Evolutionary conservation across 1,139 yeast species (phyloP).

Genomic region (Zygosaccharomyces pseudobailii): DNA sequence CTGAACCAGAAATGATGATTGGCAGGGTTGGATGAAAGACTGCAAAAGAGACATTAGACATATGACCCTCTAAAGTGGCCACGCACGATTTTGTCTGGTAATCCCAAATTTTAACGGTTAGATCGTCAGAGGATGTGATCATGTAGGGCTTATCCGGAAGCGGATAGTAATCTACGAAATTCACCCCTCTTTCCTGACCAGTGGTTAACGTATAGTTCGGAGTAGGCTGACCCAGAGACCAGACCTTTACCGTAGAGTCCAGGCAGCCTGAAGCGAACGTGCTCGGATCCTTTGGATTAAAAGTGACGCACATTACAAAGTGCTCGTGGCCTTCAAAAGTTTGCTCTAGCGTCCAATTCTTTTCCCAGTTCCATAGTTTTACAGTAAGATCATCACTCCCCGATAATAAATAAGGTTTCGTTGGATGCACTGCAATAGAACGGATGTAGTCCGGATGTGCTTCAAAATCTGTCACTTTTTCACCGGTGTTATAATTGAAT

Average conservation of each 20-base stretch:
- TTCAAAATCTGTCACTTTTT: slow-evolving; percentile 88
- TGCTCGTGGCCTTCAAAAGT: slow-evolving; percentile 94
- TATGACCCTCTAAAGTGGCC: slow-evolving; percentile 93
- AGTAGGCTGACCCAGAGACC: slow-evolving; percentile 87
- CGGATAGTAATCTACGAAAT: slow-evolving; percentile 94
- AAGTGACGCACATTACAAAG: slow-evolving; percentile 89
- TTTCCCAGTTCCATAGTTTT: slow-evolving; percentile 97
- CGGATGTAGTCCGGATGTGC: slow-evolving; percentile 98
- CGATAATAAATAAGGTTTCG: slow-evolving; percentile 82
- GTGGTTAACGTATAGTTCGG: slow-evolving; percentile 92
- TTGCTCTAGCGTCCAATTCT: slow-evolving; percentile 84
- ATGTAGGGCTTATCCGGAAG: slow-evolving; percentile 95
- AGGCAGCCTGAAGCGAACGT: slow-evolving; percentile 96
- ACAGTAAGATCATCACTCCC: slow-evolving; percentile 90
- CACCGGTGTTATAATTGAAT: slow-evolving; percentile 92
- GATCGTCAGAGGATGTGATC: slow-evolving; percentile 89
- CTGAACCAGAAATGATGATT: slow-evolving; percentile 75
- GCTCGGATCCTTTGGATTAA: slow-evolving; percentile 96
- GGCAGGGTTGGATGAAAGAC: slow-evolving; percentile 96
- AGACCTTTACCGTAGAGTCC: slow-evolving; percentile 92
- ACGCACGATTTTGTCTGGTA: slow-evolving; percentile 95
- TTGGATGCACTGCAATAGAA: slow-evolving; percentile 88
- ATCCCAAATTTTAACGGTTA: slow-evolving; percentile 90
- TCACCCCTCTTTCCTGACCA: slow-evolving; percentile 90
- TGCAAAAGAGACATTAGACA: slow-evolving; percentile 92